Base-by-base conservation (phyloP, 495 filamentous ascomycete genomes). In the Penicillium desertorum region DNA sequence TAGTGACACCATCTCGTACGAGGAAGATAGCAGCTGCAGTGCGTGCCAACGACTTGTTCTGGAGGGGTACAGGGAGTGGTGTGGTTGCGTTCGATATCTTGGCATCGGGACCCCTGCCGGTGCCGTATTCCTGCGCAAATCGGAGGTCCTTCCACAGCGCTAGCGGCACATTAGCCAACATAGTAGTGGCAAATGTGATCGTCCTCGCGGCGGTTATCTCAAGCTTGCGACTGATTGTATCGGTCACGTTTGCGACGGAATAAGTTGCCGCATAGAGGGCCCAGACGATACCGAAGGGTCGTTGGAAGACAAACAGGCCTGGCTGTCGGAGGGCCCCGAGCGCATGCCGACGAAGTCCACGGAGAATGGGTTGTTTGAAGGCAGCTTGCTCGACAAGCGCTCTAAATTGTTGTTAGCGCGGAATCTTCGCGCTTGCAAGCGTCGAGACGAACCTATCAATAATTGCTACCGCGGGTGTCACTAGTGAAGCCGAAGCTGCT, bases 1-100 rank as follows among this genome's bases (percentile, higher is more conserved):
- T 74, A 12, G 73, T 76, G 0, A 73, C 60, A 37, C 64, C 61
- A 46, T 76, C 73, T 16, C 73, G 71, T 16, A 71, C 11, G 0
- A 88, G 80, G 71, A 96, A 94, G 2, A 67, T 59, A 29, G 62
- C 62, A 19, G 64, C 65, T 5, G 64, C 68, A 5, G 65, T 51
- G 25, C 49, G 56, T 4, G 68, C 60, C 7, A 62, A 47, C 19
- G 58, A 50, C 19, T 48, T 42, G 20, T 54, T 56, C 17, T 65
- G 58, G n/a, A 60, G 36, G 1, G 41, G 51, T 5, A 45, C 41
- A 3, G 56, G 23, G 22, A 23, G 20, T 14, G 49, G 22, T 12
- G 29, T 42, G 36, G 20, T 17, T 29, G 22, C 25, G 19, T 23
- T 41, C 22, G 47, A 47, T 16, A 50, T 42, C 39, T 58, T 58